Base-by-base conservation (phyloP, 2,329 filamentous ascomycete genomes). In the Emmonsiellopsis sp. region DNA sequence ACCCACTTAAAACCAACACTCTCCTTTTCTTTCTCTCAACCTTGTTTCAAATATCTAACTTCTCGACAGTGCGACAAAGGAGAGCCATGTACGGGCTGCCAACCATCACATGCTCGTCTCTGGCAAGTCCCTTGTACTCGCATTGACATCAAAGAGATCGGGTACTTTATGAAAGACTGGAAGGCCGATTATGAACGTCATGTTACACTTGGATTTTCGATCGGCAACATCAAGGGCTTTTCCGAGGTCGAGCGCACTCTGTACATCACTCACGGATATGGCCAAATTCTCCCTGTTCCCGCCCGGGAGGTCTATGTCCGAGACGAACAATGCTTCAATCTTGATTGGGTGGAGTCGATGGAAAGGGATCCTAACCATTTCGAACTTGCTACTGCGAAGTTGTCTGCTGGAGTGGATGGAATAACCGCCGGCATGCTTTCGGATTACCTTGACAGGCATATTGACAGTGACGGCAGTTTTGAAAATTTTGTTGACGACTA, bases 91-190 rank as follows among this genome's bases (percentile, higher is more conserved):
- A 87, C 86, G 64, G 92, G 92, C 47, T 97, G 92, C 76, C 88
- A 95, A 75, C 92, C 92, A 50, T 95, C 91, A 16, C 92, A 97
- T 70, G 92, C 92, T 58, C 85, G 92, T 59, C 79, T 97, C 51
- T 97, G 92, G 92, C 91, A 96, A 74, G 92, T 97, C 44, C 92
- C 92, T 57, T 97, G 92, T 78, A 97, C 92, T 41, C 87, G 92
- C 57, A 95, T 96, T 66, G 92, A 96, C 71, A 97, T 97, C 78
- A 96, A 95, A 80, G 92, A 97, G 65, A 95, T 97, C 65, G 88
- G 84, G 43, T 95, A 94, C 73, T 97, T 97, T 78, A 93, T 96
- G 88, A 96, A 96, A 78, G 92, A 96, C 72, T 97, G 91, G 91
- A 95, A 92, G 74, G 91, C 90, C 44, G 92, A 97, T 70, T 95